These are phyloP conservation scores for Fusarium neocosmosporiellum DNA, from an alignment of 2,329 filamentous ascomycete genomes.

Conservation along the genomic window DNA sequence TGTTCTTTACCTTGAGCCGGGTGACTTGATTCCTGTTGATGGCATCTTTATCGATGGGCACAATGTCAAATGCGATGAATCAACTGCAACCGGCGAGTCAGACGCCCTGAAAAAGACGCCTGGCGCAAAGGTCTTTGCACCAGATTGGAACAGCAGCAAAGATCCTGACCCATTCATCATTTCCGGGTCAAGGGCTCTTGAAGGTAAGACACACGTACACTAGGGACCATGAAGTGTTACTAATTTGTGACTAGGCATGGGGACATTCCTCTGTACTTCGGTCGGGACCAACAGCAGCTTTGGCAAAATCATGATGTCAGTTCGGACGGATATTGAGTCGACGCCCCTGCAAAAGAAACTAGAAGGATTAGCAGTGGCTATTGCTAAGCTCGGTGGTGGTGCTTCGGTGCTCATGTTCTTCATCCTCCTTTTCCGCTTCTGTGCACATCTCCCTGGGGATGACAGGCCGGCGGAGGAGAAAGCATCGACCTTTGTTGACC, in stretches of 20 bases:
- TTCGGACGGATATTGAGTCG: constrained; percentile 59
- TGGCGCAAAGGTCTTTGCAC: constrained; percentile 46
- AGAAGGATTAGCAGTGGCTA: constrained; percentile 47
- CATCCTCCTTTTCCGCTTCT: constrained; percentile 18
- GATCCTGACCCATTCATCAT: constrained; percentile 73
- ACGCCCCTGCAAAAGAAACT: constrained; percentile 66
- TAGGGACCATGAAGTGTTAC: not conserved
- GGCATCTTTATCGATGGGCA: constrained; percentile 71
- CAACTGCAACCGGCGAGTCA: constrained; percentile 77
- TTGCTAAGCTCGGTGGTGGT: constrained; percentile 59
- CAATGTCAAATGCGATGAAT: constrained; percentile 72
- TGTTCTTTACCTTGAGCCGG: constrained; percentile 73
- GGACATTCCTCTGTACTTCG: constrained; percentile 63
- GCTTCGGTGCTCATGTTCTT: constrained; percentile 21
- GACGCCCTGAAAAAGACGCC: constrained; percentile 75
- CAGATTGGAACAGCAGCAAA: constrained; percentile 57
- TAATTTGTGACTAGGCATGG: constrained; percentile 50
- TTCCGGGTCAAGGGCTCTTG: constrained; percentile 63
- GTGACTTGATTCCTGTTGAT: constrained; percentile 76
- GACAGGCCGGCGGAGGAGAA: constrained; percentile 10
- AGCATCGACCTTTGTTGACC: constrained; percentile 49
- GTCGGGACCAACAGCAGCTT: constrained; percentile 63
- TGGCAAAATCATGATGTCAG: constrained; percentile 65
- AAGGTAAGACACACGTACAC: constrained; percentile 48
- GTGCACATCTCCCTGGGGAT: constrained; percentile 7